Evolutionary conservation across 2,329 filamentous ascomycete species (phyloP).

Genomic region (Thelonectria discophora): DNA sequence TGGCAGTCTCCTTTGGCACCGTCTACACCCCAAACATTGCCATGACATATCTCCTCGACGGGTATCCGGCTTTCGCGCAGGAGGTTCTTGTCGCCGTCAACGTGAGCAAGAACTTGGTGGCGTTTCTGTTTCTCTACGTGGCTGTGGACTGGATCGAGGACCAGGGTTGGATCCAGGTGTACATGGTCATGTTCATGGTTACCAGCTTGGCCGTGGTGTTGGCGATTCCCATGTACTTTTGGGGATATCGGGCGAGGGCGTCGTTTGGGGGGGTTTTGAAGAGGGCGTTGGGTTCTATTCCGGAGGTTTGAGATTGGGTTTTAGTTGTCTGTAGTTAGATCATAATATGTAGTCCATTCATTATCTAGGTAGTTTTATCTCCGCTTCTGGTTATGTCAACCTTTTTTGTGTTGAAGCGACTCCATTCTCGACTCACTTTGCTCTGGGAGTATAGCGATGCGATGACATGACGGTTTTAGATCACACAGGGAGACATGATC

Average conservation of each 20-base stretch:
- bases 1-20: slow-evolving; percentile 12
- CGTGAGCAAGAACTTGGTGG: slow-evolving; percentile 7
- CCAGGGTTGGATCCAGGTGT: slow-evolving; percentile 15
- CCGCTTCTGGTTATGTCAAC: too few species aligned
- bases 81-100: slow-evolving; percentile 13
- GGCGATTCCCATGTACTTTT: slow-evolving; percentile 7
- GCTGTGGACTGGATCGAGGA: slow-evolving; percentile 2
- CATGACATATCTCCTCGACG: slow-evolving; percentile 13
- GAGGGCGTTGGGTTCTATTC: background rate
- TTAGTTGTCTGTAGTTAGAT: background rate
- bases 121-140: slow-evolving; percentile 11
- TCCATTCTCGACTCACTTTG: too few species aligned
- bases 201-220: slow-evolving; percentile 4
- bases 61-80: slow-evolving; percentile 6
- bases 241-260: background rate
- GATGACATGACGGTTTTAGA: too few species aligned
- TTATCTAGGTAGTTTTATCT: too few species aligned
- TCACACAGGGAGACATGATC: too few species aligned
- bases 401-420: too few species aligned
- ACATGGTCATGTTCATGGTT: slow-evolving; percentile 15
- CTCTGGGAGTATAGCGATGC: too few species aligned
- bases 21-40: slow-evolving; percentile 12
- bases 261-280: background rate
- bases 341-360: too few species aligned
- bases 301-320: background rate